These are phyloP conservation scores for Colletotrichum euphorbiae DNA, from an alignment of 2,329 filamentous ascomycete genomes.

Conservation along the genomic window DNA sequence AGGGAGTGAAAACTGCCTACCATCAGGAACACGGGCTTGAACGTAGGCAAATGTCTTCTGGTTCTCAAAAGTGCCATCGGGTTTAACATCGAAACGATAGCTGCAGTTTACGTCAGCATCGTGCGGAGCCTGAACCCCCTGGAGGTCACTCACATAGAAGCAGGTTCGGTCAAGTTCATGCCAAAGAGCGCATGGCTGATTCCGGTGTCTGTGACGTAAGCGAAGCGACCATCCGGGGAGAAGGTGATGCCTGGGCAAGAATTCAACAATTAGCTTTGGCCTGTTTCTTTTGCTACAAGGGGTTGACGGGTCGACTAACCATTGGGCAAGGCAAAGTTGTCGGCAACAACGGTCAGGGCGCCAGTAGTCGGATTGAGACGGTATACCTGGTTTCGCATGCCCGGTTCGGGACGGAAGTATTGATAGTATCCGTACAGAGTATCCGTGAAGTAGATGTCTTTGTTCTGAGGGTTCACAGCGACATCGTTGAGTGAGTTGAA, in stretches of 20 bases:
- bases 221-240: slow-evolving; percentile 61
- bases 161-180: slow-evolving; percentile 53
- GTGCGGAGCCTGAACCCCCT: no score
- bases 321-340: slow-evolving; percentile 67
- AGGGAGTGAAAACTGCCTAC: slow-evolving; percentile 47
- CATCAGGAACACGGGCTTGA: slow-evolving; percentile 67
- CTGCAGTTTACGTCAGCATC: slow-evolving; percentile 43
- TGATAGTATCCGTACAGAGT: slow-evolving; percentile 70
- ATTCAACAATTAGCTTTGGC: slow-evolving; percentile 7
- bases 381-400: slow-evolving; percentile 69
- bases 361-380: slow-evolving; percentile 63
- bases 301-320: slow-evolving; percentile 48
- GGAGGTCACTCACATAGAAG: slow-evolving; percentile 58
- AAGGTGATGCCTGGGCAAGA: slow-evolving; percentile 61
- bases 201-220: slow-evolving; percentile 70
- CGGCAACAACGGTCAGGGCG: slow-evolving; percentile 66
- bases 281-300: rapidly evolving
- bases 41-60: slow-evolving; percentile 68
- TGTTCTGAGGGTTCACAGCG: slow-evolving; percentile 62
- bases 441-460: slow-evolving; percentile 75
- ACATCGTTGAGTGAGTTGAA: slow-evolving; percentile 73
- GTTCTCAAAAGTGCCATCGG: slow-evolving; percentile 60
- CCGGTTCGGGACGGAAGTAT: slow-evolving; percentile 65
- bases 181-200: slow-evolving; percentile 58
- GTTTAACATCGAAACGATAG: slow-evolving; percentile 58